phyloP scores from a whole-genome alignment of 192 early-diverging fungal species.

The Dissophora globulifera region DNA sequence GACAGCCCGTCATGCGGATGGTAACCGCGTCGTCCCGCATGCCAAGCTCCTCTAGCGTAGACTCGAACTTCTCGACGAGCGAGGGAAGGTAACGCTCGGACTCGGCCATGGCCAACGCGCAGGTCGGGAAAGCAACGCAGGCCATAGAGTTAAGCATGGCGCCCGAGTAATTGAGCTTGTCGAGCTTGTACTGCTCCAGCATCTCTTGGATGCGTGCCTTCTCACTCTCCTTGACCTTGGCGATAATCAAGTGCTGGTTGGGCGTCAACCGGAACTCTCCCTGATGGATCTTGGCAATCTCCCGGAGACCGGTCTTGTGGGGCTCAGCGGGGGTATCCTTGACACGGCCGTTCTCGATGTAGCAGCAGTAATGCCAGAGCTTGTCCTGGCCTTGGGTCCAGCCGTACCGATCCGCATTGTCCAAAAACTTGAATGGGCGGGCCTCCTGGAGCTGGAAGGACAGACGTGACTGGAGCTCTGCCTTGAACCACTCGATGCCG shows the following conservation, averaged over 20 bases:
- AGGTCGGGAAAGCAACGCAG: conserved; percentile 95
- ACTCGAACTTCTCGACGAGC: conserved; percentile 84
- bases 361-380: conserved; percentile 86
- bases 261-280: conserved; percentile 90
- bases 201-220: conserved; percentile 74
- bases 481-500: conserved; percentile 91
- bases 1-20: conserved; percentile 98
- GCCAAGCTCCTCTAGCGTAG: conserved; percentile 81
- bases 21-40: conserved; percentile 89
- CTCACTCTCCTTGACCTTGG: conserved; percentile 77
- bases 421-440: conserved; percentile 81
- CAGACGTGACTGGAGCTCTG: conserved; percentile 83
- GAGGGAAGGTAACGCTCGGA: conserved; percentile 94
- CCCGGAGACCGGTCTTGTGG: conserved; percentile 81
- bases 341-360: conserved; percentile 92
- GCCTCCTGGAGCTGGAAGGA: conserved; percentile 77
- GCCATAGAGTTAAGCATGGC: conserved; percentile 93
- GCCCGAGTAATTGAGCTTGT: conserved; percentile 84
- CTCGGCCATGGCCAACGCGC: conserved; percentile 96
- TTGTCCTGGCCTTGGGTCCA: conserved; percentile 82
- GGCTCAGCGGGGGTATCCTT: conserved; percentile 81
- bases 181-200: conserved; percentile 81
- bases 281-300: conserved; percentile 77
- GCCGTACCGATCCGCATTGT: conserved; percentile 95
- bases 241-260: conserved; percentile 92